Evolutionary conservation across 2,329 filamentous ascomycete genomes (phyloP).

Genomic region (Botrytis cinerea): DNA sequence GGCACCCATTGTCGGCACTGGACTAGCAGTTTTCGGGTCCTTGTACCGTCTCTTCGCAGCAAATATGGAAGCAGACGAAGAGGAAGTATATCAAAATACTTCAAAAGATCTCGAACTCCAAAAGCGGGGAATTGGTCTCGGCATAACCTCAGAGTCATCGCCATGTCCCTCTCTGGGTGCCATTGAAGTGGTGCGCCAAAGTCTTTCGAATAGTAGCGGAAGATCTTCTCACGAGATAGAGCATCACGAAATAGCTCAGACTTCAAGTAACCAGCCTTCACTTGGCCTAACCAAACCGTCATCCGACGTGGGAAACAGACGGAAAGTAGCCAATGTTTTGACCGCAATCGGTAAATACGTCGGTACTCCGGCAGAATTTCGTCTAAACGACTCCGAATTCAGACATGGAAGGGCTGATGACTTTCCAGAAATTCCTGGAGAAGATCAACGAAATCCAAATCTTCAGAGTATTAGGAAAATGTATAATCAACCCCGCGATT

Average conservation of each 20-base stretch:
- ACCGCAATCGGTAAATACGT: conserved; percentile 49
- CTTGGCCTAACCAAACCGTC: neutral
- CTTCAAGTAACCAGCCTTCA: neutral
- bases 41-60: conserved; percentile 52
- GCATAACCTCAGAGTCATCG: conserved; percentile 13
- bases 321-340: conserved; percentile 48
- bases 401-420: conserved; percentile 48
- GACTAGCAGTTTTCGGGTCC: conserved; percentile 59
- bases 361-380: conserved; percentile 50
- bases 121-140: neutral
- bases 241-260: neutral
- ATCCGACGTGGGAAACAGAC: conserved; percentile 42
- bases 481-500: conserved; percentile 45
- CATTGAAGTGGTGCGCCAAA: conserved; percentile 19
- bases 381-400: conserved; percentile 53
- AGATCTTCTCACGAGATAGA: conserved; percentile 23
- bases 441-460: conserved; percentile 48
- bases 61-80: conserved; percentile 26
- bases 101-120: conserved; percentile 22
- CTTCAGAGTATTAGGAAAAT: conserved; percentile 45
- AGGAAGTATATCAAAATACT: conserved; percentile 7
- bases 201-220: conserved; percentile 22
- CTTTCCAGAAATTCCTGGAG: conserved; percentile 60
- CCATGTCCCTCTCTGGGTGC: conserved; percentile 16
- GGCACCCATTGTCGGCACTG: conserved; percentile 60